Evolutionary conservation across 176 grass and related monocot genomes (phyloP).

Genomic region (Triticum timopheevii): DNA sequence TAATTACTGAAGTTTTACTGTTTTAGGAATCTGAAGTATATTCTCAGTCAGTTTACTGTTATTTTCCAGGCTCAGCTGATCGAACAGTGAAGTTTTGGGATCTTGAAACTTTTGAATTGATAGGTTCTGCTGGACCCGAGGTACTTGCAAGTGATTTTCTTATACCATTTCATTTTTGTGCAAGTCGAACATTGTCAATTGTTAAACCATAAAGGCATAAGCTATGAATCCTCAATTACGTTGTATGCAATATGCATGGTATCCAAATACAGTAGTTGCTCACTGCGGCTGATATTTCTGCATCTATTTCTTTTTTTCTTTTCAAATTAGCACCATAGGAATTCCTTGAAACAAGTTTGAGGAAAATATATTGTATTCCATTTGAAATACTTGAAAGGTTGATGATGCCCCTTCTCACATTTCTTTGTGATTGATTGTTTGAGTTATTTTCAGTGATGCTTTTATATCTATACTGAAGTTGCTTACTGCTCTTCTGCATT

Average conservation of each 20-base stretch:
- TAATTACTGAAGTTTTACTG: background rate
- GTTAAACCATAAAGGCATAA: conserved; percentile 12
- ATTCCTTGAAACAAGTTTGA: background rate
- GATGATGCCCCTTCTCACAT: background rate
- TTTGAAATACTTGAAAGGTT: background rate
- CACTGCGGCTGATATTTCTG: background rate
- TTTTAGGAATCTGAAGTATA: conserved; percentile 14
- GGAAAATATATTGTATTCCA: background rate
- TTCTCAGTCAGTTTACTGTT: conserved; percentile 22
- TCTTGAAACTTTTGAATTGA: conserved; percentile 97
- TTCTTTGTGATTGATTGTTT: background rate
- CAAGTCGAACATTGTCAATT: conserved; percentile 1
- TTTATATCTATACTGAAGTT: conserved; percentile 22
- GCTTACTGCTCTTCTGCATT: background rate
- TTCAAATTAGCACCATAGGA: conserved; percentile 15
- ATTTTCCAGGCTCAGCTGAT: conserved; percentile 76
- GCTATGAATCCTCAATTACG: background rate
- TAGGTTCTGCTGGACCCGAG: conserved; percentile 91
- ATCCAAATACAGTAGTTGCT: background rate
- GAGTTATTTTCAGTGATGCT: background rate
- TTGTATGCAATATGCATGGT: conserved; percentile 17
- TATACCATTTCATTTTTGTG: background rate
- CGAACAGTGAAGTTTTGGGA: conserved; percentile 97
- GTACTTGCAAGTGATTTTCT: conserved; percentile 39
- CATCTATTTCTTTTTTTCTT: background rate